These are phyloP conservation scores for Herpetospermum pedunculosum DNA, from an alignment of 306 rosid genomes.

Conservation along the genomic window DNA sequence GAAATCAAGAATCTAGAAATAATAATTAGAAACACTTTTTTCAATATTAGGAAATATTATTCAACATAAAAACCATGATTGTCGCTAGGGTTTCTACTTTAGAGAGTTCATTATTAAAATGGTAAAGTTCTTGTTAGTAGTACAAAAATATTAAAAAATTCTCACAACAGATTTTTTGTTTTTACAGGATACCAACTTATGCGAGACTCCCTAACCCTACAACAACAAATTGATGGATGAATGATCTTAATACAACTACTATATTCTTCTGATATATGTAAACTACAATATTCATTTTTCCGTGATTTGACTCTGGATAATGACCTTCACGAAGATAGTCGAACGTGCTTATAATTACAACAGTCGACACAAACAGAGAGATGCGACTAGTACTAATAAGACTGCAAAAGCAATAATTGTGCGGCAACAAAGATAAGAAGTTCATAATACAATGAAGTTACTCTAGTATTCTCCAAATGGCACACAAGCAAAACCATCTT, in stretches of 20 bases:
- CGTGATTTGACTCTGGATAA: background rate
- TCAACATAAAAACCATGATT: too few relatives aligned
- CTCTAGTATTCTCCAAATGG: slow-evolving; percentile 4
- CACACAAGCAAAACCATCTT: slow-evolving; percentile 2
- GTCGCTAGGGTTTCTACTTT: too few relatives aligned
- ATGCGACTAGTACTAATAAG: background rate
- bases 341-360: background rate
- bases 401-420: background rate
- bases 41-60: too few relatives aligned
- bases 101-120: too few relatives aligned
- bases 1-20: too few relatives aligned
- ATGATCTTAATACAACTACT: background rate
- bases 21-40: too few relatives aligned
- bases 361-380: background rate
- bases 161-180: too few relatives aligned
- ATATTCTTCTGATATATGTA: background rate
- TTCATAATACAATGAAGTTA: background rate
- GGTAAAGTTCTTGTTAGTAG: too few relatives aligned
- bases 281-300: too few relatives aligned
- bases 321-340: background rate
- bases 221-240: background rate
- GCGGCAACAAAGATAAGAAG: background rate
- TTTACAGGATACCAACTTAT: too few relatives aligned
- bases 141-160: too few relatives aligned
- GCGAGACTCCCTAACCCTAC: too few relatives aligned